A percentile compares a stretch with the other conserved stretches of the same genome.
Evolutionary conservation across 306 rosid genomes (phyloP).

Genomic region (Cicer chorassanicum): DNA sequence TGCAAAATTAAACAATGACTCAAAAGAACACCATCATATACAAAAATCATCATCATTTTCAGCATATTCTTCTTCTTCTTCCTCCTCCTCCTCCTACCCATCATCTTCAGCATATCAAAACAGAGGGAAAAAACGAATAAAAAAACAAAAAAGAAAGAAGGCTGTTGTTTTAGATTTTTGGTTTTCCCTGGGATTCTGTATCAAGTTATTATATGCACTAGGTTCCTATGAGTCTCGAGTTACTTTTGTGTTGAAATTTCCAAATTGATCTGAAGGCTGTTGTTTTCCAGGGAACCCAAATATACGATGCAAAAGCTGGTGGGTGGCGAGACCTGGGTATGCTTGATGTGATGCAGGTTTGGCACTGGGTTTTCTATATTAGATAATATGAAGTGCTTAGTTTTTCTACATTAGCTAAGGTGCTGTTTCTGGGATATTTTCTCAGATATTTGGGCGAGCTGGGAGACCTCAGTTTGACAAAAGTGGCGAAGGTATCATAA

Average conservation of each 20-base stretch:
- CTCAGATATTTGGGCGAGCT: conserved; percentile 93
- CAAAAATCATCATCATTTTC: too few relatives aligned
- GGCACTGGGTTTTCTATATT: conserved; percentile 36
- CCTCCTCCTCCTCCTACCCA: too few relatives aligned
- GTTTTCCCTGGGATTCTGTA: background rate
- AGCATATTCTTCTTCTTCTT: too few relatives aligned
- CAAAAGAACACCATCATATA: too few relatives aligned
- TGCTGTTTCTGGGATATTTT: conserved; percentile 43
- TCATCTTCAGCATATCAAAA: too few relatives aligned
- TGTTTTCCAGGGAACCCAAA: conserved; percentile 83
- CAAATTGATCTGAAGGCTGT: conserved; percentile 33
- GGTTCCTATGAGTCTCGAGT: conserved; percentile 32
- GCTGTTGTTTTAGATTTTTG: conserved; percentile 24
- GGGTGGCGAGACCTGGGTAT: conserved; percentile 97
- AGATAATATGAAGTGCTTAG: conserved; percentile 22
- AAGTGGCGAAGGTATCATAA: conserved; percentile 98
- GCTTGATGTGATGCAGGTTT: conserved; percentile 99
- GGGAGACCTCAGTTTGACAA: conserved; percentile 98
- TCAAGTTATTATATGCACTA: conserved; percentile 12
- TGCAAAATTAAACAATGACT: too few relatives aligned
- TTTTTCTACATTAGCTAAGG: conserved; percentile 28
- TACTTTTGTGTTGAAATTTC: conserved; percentile 31
- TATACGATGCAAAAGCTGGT: conserved; percentile 98
- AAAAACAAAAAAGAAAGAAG: too few relatives aligned
- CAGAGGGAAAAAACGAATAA: too few relatives aligned